Evolutionary conservation across 2,329 filamentous ascomycete genomes (phyloP).

Genomic region (Xylariaceae sp.): DNA sequence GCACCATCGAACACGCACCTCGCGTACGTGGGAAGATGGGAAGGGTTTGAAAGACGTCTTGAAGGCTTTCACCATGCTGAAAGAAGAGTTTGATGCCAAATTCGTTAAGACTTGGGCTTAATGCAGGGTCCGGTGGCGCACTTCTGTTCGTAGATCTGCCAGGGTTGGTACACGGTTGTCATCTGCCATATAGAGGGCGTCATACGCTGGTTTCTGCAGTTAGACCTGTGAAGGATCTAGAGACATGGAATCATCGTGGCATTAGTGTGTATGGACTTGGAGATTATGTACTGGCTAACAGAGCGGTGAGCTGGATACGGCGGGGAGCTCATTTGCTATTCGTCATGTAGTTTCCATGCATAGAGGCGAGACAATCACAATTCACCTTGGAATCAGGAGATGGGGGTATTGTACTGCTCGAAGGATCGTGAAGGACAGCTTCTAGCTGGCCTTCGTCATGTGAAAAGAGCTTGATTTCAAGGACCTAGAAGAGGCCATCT

Average conservation of each 20-base stretch:
- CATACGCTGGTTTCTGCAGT: background rate
- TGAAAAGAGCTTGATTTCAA: background rate
- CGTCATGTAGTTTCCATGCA: background rate
- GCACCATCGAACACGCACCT: background rate
- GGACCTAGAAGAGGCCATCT: background rate
- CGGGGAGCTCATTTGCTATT: too few relatives aligned
- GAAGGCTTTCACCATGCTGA: constrained; percentile 52
- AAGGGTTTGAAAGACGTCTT: constrained; percentile 51
- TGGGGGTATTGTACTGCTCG: background rate
- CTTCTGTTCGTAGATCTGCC: background rate
- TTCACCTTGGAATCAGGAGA: background rate
- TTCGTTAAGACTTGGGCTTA: constrained; percentile 58
- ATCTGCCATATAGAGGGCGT: background rate
- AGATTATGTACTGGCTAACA: too few relatives aligned
- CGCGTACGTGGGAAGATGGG: constrained; percentile 31
- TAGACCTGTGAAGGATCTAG: background rate
- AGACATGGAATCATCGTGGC: too few relatives aligned
- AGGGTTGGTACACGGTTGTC: background rate
- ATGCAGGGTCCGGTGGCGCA: background rate
- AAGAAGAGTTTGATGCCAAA: constrained; percentile 57
- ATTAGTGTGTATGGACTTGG: too few relatives aligned
- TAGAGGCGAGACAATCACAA: background rate
- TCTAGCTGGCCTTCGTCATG: background rate
- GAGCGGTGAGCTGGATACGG: too few relatives aligned
- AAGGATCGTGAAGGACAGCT: background rate